Evolutionary conservation across 1,284 basidiomycete species (phyloP).

Genomic region (Cutaneotrichosporon sp.): DNA sequence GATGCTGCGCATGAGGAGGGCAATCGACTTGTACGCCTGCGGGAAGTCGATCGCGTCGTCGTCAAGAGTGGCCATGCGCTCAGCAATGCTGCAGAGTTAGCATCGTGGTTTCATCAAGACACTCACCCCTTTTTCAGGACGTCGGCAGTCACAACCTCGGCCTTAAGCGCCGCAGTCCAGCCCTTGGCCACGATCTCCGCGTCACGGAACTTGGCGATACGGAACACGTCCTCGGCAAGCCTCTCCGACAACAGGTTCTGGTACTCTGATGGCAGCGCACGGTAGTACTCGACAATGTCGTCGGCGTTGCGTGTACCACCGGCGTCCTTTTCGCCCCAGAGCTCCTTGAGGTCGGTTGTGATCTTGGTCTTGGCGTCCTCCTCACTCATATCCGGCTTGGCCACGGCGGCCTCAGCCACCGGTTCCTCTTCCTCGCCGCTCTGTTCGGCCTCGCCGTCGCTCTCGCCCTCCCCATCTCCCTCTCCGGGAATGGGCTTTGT

Average conservation of each 20-base stretch:
- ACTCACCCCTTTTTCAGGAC: conserved; percentile 61
- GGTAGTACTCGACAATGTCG: conserved; percentile 64
- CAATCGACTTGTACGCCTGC: conserved; percentile 74
- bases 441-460: conserved; percentile 35
- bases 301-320: conserved; percentile 50
- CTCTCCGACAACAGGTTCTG: conserved; percentile 69
- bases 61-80: conserved; percentile 71
- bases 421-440: conserved; percentile 60
- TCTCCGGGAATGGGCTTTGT: conserved; percentile 57
- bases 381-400: conserved; percentile 65
- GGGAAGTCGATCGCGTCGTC: conserved; percentile 87
- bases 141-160: conserved; percentile 58
- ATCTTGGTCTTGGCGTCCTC: conserved; percentile 75
- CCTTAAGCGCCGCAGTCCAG: conserved; percentile 59
- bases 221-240: conserved; percentile 79
- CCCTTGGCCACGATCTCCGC: conserved; percentile 67
- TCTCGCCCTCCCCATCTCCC: conserved; percentile 23
- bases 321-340: conserved; percentile 53
- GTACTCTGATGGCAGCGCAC: conserved; percentile 57
- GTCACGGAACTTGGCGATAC: conserved; percentile 83
- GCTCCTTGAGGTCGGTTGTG: conserved; percentile 57
- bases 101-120: not conserved
- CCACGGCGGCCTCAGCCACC: conserved; percentile 57
- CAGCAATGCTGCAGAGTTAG: conserved; percentile 59
- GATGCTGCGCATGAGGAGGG: conserved; percentile 67